Base-by-base conservation (phyloP, 169 alveolate genomes). In the Plasmodium ovale region DNA sequence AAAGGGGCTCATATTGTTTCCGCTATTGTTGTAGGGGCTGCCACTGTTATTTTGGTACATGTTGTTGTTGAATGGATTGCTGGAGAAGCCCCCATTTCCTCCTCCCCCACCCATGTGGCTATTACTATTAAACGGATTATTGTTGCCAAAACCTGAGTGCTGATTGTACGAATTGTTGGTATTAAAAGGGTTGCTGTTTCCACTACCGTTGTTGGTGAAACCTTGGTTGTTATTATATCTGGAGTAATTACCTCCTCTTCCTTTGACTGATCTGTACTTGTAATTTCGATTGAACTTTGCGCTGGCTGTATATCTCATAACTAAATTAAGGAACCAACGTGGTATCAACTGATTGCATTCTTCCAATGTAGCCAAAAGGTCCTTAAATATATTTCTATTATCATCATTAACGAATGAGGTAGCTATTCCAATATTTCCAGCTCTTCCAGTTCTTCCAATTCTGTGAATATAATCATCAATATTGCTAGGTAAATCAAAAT, bases 391-490 rank as follows among this genome's bases (percentile, higher is more conserved):
- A 16, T 97, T 95, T 65, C 95, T 92, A 90, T 96, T 96, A 65
- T 89, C 89, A 74, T 96, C 98, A 87, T 96, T 96, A 39, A 98
- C 97, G 68, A 98, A 96, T 21, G 99, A 96, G 0, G 98, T 97
- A 27, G 99, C 99, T 79, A 93, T 95, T 60, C 99, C 99, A 21
- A 94, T 94, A 74, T 96, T 97, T n/a, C 99, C 99, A 14, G 99
- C 99, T 69, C 99, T 94, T 7, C 99, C 99, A 10, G 99, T 98
- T 90, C 99, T 96, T 31, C 99, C 99, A 53, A 98, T 98, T 69
- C 97, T 85, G 93, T 98, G 99, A 37, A 98, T 98, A 92, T 98
- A 98, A 79, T 96, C 98, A 87, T 97, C 98, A 19, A 95, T 96
- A 88, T 97, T 97, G 65, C 97, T 94, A 14, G 99, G 99, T 47